Evolutionary conservation across 805 yeast species (phyloP).

Genomic region (Nakazawaea ernobii): DNA sequence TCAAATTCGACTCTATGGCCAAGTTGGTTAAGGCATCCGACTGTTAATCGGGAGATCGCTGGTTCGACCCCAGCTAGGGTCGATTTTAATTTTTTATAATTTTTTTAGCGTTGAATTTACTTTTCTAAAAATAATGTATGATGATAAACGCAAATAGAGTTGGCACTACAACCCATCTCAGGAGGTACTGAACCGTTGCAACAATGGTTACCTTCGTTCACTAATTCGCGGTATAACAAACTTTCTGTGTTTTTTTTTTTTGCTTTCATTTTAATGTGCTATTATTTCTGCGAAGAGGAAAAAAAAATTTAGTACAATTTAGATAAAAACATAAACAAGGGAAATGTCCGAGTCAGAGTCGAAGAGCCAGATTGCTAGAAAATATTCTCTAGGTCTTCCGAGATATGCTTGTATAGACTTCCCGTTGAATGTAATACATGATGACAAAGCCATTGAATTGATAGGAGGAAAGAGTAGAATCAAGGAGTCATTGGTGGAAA

Average conservation of each 20-base stretch:
- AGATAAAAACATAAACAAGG: too few species aligned
- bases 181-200: too few species aligned
- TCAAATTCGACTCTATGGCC: slow-evolving; percentile 13
- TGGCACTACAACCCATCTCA: too few species aligned
- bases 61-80: slow-evolving; percentile 17
- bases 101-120: too few species aligned
- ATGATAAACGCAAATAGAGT: too few species aligned
- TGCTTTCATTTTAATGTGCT: not conserved
- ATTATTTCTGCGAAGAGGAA: too few species aligned
- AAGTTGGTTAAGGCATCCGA: slow-evolving; percentile 17
- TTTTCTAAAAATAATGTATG: too few species aligned
- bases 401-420: slow-evolving; percentile 70
- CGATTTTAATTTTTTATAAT: slow-evolving; percentile 7
- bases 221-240: too few species aligned
- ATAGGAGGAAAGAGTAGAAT: slow-evolving; percentile 56
- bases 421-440: slow-evolving; percentile 65
- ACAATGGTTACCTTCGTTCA: too few species aligned
- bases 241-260: not conserved
- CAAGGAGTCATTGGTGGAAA: slow-evolving; percentile 34
- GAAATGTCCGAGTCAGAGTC: not conserved
- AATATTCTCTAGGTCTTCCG: slow-evolving; percentile 65
- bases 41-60: slow-evolving; percentile 17
- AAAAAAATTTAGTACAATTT: too few species aligned
- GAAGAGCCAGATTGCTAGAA: slow-evolving; percentile 33
- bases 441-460: slow-evolving; percentile 57